Base-by-base conservation (phyloP, 2,329 filamentous ascomycete genomes). In the Aspergillus japonicus region DNA sequence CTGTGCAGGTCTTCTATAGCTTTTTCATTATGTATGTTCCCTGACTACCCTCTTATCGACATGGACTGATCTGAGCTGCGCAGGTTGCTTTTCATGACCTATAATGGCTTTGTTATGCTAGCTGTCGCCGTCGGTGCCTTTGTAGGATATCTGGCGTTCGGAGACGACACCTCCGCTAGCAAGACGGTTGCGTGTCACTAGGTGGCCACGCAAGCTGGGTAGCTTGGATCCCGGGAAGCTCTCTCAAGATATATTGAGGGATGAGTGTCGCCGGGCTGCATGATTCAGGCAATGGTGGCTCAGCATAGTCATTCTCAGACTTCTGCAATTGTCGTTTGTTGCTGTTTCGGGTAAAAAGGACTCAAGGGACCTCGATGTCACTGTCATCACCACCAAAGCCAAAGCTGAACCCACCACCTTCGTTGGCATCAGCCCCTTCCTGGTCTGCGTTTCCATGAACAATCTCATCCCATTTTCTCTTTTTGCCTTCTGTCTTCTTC, bases 1-100 rank as follows among this genome's bases (percentile, higher is more conserved):
- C 89, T 21, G 77, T 95, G 54, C 95, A 99, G 81, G 96, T 95
- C 67, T 98, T 98, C 77, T 99, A 99, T 77, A 96, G 93, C 50
- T 98, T 99, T 72, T 98, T 99, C 84, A 93, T 99, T 74, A 99
- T 99, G 95, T 97, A 76, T 87, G 94, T 88, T 29, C 19, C 56
- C 21, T 31, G 2, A 50, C 10, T 47, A 19, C 31, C 33, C 35
- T 19, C 33, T 44, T 31, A 12, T 21, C 19, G 52, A 47, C 42
- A 52, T 58, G n/a, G 58, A 23, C n/a, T 39, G 47, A 50, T 39
- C 33, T 60, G 29, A 58, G 21, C 24, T 47, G 29, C 21, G 5
- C 61, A 98, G 94, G 95, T 83, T 99, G 62, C 80, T 99, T 23
- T 99, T 99, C 78, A 99, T 99, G 95, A 99, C 95, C n/a, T 99